Percentiles rank a stretch among this genome's conserved stretches.
phyloP scores from a whole-genome alignment of 2,329 filamentous ascomycete species.

The Bimuria novae-zelandiae region DNA sequence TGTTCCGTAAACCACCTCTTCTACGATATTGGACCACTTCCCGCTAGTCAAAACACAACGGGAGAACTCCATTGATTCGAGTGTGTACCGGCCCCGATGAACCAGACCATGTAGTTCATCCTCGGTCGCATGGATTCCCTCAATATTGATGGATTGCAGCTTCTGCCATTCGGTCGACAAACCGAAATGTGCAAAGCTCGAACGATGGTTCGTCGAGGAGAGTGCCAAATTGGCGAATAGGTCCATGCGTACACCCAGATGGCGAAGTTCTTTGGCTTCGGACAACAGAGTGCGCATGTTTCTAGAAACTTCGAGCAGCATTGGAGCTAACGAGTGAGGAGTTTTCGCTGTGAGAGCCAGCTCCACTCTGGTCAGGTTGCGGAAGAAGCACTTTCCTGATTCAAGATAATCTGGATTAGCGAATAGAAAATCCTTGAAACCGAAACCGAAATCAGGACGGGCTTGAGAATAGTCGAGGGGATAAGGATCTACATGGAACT shows the following conservation, averaged over 20 bases:
- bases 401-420: conserved; percentile 5
- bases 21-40: conserved; percentile 32
- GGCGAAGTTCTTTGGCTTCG: conserved; percentile 11
- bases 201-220: not conserved
- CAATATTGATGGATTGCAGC: conserved; percentile 26
- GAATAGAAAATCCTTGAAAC: conserved; percentile 12
- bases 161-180: conserved; percentile 27
- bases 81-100: conserved; percentile 24
- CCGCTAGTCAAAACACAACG: conserved; percentile 23
- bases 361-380: conserved; percentile 12
- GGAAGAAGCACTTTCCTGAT: conserved; percentile 19
- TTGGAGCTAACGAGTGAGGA: not conserved
- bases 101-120: conserved; percentile 25
- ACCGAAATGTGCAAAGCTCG: conserved; percentile 19
- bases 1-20: conserved; percentile 28
- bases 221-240: too few species aligned
- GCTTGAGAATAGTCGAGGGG: conserved; percentile 17
- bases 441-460: conserved; percentile 25
- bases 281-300: conserved; percentile 11
- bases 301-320: not conserved
- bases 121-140: conserved; percentile 23
- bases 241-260: conserved; percentile 26
- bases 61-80: conserved; percentile 19
- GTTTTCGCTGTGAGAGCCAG: conserved; percentile 13
- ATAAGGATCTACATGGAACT: conserved; percentile 21